Percentiles rank a stretch among this genome's conserved stretches.
Evolutionary conservation across 306 rosid genomes (phyloP).

Genomic region (Malus fusca): DNA sequence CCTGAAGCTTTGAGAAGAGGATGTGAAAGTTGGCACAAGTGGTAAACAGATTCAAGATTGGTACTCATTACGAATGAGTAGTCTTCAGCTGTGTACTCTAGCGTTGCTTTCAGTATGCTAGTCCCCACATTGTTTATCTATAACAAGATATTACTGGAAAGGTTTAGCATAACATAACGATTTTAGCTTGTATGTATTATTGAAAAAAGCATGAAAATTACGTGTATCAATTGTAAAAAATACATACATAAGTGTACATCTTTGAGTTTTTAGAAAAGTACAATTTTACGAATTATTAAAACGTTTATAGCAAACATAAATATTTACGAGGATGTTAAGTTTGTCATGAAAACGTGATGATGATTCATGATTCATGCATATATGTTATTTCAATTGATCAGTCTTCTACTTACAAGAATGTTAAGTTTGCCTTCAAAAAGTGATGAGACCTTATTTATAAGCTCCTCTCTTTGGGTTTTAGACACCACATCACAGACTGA

Average conservation of each 20-base stretch:
- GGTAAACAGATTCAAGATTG: conserved; percentile 36
- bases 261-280: too few species aligned
- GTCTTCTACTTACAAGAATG: conserved; percentile 16
- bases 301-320: too few species aligned
- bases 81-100: conserved; percentile 44
- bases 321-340: too few species aligned
- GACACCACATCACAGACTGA: conserved; percentile 14
- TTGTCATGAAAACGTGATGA: too few species aligned
- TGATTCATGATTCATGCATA: too few species aligned
- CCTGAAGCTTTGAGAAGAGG: conserved; percentile 46
- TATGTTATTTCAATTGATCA: neutral
- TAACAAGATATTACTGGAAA: conserved; percentile 5
- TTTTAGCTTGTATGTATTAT: too few species aligned
- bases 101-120: conserved; percentile 42
- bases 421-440: conserved; percentile 21
- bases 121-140: conserved; percentile 60
- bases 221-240: too few species aligned
- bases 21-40: conserved; percentile 40
- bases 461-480: conserved; percentile 1
- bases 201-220: too few species aligned
- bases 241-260: too few species aligned
- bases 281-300: too few species aligned
- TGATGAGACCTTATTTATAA: conserved; percentile 3
- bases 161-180: too few species aligned
- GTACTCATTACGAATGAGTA: conserved; percentile 16